These are phyloP conservation scores for Candida neerlandica DNA, from an alignment of 1,139 yeast species.

Conservation along the genomic window DNA sequence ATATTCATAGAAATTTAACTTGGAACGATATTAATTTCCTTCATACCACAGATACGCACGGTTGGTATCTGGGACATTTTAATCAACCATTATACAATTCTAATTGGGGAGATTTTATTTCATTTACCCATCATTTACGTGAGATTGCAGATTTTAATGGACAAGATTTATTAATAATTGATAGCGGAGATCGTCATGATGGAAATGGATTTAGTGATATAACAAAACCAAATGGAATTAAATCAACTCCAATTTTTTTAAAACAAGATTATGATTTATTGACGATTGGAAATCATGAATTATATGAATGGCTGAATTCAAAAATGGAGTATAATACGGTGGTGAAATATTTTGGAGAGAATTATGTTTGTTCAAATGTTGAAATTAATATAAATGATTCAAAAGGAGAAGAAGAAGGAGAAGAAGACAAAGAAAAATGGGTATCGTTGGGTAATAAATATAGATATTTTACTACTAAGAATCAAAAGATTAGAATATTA, in stretches of 20 bases:
- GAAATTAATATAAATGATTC: constrained; percentile 52
- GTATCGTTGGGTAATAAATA: constrained; percentile 70
- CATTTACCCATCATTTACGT: constrained; percentile 60
- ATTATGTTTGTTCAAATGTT: constrained; percentile 81
- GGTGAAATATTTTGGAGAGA: constrained; percentile 59
- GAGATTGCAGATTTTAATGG: constrained; percentile 44
- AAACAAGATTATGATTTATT: constrained; percentile 74
- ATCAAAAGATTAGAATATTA: constrained; percentile 54
- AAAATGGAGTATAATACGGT: constrained; percentile 64
- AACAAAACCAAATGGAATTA: constrained; percentile 68
- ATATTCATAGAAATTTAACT: constrained; percentile 43
- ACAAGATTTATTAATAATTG: constrained; percentile 73
- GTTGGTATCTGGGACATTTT: constrained; percentile 89
- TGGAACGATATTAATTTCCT: constrained; percentile 80
- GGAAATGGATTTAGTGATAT: constrained; percentile 91
- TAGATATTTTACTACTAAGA: constrained; percentile 65
- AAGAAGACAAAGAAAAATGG: constrained; percentile 34
- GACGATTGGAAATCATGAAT: constrained; percentile 91
- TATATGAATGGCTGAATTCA: constrained; percentile 72
- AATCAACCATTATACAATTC: constrained; percentile 76
- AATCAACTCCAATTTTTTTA: constrained; percentile 64
- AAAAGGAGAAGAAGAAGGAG: too few relatives aligned
- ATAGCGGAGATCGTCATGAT: constrained; percentile 93
- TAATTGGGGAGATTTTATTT: constrained; percentile 91
- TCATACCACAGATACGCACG: constrained; percentile 96